A percentile compares a stretch with the other conserved stretches of the same genome.
Conservation (phyloP, 2,329 filamentous ascomycete genomes). For the Pseudogymnoascus sp. region DNA sequence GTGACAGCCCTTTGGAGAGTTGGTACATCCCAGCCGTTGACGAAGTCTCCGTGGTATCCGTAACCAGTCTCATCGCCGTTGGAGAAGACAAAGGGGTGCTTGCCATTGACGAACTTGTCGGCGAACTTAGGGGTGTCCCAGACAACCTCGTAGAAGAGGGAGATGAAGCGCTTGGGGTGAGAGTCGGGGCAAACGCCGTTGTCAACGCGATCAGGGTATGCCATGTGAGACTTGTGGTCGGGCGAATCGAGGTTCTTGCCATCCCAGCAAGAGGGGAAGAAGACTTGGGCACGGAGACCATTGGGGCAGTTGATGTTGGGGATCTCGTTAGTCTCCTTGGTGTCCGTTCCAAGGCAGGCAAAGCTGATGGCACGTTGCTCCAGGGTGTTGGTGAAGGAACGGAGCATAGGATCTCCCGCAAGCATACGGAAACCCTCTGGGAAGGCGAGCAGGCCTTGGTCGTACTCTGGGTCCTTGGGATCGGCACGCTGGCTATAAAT, state of each 20-base stretch:
- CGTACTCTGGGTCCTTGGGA: constrained; percentile 31
- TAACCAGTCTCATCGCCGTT: constrained; percentile 45
- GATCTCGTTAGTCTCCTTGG: constrained; percentile 42
- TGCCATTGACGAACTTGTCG: constrained; percentile 36
- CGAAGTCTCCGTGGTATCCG: constrained; percentile 51
- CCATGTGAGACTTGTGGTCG: constrained; percentile 51
- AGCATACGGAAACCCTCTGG: constrained; percentile 59
- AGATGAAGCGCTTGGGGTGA: constrained; percentile 48
- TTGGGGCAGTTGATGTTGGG: constrained; percentile 48
- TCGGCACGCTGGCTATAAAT: constrained; percentile 34
- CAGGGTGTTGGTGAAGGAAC: constrained; percentile 40
- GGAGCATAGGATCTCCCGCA: constrained; percentile 48
- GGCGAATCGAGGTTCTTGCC: constrained; percentile 47
- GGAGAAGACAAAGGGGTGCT: constrained; percentile 47
- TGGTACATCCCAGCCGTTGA: constrained; percentile 51
- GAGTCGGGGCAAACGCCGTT: constrained; percentile 42
- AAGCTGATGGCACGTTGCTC: constrained; percentile 47
- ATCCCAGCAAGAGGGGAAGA: constrained; percentile 58
- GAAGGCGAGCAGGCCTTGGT: constrained; percentile 49
- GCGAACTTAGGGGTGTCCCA: constrained; percentile 46
- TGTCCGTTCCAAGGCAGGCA: constrained; percentile 44
- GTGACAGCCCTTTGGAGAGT: constrained; percentile 44
- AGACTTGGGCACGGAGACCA: constrained; percentile 46
- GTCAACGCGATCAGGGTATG: constrained; percentile 42
- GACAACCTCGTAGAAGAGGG: constrained; percentile 53